Evolutionary conservation across 805 yeast species (phyloP), one percentile per base, ranked within the genome.

Genomic region (Saturnispora serradocipensis): DNA sequence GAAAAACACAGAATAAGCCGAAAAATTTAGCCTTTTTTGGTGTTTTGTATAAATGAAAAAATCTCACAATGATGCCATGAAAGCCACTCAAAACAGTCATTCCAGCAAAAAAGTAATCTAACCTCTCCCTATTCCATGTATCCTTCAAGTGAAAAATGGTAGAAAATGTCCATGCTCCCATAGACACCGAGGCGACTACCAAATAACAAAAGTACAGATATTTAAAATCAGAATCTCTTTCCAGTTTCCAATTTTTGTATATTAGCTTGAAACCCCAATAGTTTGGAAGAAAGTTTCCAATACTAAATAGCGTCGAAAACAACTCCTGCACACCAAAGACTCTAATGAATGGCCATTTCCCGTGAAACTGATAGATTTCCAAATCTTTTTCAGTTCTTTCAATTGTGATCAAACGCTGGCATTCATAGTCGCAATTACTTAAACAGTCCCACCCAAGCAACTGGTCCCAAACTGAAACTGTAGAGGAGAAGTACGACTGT

Each of bases 341-440:
- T 47, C 99, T 74, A 16, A 72, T 55, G 61, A 93, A 93, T 2
- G 98, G 98, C 99, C 99, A 93, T 69, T 93, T 93, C 0, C 99
- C 99, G 66, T 93, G 97, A 68, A 88, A 93, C 65, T 93, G 99
- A 40, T 75, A 75, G 0, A 88, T 70, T 51, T 80, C 82, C 53
- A 76, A 73, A n/a, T 74, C 72, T 2, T 67, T 56, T 0, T 52
- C 57, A 15, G 69, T 67, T 22, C 96, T 72, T 38, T 76, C 70
- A 2, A 62, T 60, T 0, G 96, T 89, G 44, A 91, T 71, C 8
- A 79, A 63, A 51, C 88, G 81, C 66, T 93, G 98, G 65, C 99
- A 93, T 59, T 82, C 85, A 66, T 93, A 93, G 67, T 93, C 98
- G 68, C 99, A 93, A 62, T 93, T 82, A 28, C 82, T 76, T 2